phyloP scores from a whole-genome alignment of 441 rosid species.

The Euphorbia celastroides region DNA sequence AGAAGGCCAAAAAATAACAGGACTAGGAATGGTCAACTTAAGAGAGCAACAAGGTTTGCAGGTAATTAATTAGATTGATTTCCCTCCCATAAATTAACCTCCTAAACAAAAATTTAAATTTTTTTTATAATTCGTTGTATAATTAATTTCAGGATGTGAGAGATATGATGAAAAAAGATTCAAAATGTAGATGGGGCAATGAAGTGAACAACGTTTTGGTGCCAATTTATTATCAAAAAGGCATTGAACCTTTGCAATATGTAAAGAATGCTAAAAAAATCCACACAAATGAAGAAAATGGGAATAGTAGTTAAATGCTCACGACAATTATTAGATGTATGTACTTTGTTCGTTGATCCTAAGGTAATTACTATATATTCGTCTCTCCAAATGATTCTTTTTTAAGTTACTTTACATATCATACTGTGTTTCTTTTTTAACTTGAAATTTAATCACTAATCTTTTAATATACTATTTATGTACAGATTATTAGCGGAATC shows the following conservation, averaged over 20 bases:
- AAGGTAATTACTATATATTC: no score
- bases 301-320: slow-evolving; percentile 45
- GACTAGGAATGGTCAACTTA: slow-evolving; percentile 51
- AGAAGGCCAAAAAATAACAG: slow-evolving; percentile 39
- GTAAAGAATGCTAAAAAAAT: slow-evolving; percentile 39
- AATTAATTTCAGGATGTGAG: slow-evolving; percentile 40
- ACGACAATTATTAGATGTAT: slow-evolving; percentile 27
- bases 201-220: slow-evolving; percentile 8
- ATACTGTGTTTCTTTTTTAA: no score
- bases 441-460: neutral
- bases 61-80: slow-evolving; percentile 13
- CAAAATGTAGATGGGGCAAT: slow-evolving; percentile 47
- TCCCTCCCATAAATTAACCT: neutral
- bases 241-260: slow-evolving; percentile 11
- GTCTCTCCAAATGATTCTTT: no score
- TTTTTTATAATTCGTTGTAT: no score
- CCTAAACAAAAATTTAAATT: neutral
- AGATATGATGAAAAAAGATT: slow-evolving; percentile 24
- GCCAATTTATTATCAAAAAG: slow-evolving; percentile 2
- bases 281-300: slow-evolving; percentile 45
- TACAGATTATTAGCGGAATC: slow-evolving; percentile 34
- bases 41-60: slow-evolving; percentile 41
- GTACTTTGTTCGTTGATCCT: slow-evolving; percentile 35
- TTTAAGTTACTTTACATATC: no score
- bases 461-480: neutral